Percentiles rank a stretch among this genome's conserved stretches.
Conservation (phyloP, 176 grass and related monocot genomes). For the Carex parvula region DNA sequence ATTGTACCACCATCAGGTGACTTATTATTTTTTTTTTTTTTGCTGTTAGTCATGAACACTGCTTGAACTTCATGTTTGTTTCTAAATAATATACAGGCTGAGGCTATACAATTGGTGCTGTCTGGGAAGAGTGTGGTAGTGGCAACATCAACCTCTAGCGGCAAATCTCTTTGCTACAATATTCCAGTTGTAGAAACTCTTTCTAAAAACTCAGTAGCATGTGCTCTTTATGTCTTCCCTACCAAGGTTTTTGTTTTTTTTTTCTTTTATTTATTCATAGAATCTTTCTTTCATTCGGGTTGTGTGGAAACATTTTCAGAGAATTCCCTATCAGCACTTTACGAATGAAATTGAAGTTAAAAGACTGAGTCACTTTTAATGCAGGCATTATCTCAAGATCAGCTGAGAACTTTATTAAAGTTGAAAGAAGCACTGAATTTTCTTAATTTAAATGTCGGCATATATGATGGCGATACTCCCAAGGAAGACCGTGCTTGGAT, state of each 20-base stretch:
- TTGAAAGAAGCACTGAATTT: slow-evolving; percentile 56
- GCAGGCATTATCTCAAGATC: slow-evolving; percentile 97
- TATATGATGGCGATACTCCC: slow-evolving; percentile 96
- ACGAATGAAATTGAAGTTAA: neutral
- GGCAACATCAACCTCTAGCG: slow-evolving; percentile 94
- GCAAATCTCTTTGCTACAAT: slow-evolving; percentile 97
- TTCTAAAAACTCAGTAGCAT: slow-evolving; percentile 43
- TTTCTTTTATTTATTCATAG: slow-evolving; percentile 31
- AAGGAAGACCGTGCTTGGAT: slow-evolving; percentile 66
- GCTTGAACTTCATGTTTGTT: slow-evolving; percentile 24
- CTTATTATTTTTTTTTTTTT: slow-evolving; percentile 11
- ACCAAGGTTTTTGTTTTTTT: slow-evolving; percentile 65
- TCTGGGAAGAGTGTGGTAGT: slow-evolving; percentile 69
- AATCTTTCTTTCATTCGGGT: neutral
- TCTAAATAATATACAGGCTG: slow-evolving; percentile 44
- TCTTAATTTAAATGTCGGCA: slow-evolving; percentile 50
- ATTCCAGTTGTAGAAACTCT: slow-evolving; percentile 85
- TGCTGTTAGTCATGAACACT: slow-evolving; percentile 6
- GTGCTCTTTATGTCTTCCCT: slow-evolving; percentile 93
- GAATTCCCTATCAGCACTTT: neutral
- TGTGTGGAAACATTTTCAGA: neutral
- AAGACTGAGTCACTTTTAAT: neutral
- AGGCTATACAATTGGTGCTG: slow-evolving; percentile 61
- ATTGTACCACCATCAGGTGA: slow-evolving; percentile 89
- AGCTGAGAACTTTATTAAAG: slow-evolving; percentile 63